These are phyloP conservation scores for Candida sp. DNA, from an alignment of 1,139 yeast genomes.

Conservation along the genomic window DNA sequence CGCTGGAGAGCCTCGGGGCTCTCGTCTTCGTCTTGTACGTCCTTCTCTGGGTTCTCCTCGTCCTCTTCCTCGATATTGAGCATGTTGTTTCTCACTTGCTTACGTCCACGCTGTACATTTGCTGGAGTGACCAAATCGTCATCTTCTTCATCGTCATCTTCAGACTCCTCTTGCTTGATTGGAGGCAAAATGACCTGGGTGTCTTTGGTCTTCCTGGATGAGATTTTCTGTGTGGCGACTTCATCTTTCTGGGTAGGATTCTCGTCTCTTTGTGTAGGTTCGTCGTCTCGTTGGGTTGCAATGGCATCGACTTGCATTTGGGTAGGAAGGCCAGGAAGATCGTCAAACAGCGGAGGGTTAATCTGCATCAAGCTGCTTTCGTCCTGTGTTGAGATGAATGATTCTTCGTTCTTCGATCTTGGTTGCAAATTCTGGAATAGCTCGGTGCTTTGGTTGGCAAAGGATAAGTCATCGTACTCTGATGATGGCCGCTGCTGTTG, in stretches of 20 bases:
- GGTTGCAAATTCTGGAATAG: conserved; percentile 38
- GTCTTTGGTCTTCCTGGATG: background rate
- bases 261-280: conserved; percentile 16
- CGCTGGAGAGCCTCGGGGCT: conserved; percentile 31
- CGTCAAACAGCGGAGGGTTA: conserved; percentile 17
- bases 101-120: conserved; percentile 28
- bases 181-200: background rate
- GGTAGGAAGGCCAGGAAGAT: conserved; percentile 9
- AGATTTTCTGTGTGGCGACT: conserved; percentile 11
- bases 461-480: background rate
- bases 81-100: conserved; percentile 21
- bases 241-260: conserved; percentile 16
- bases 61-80: conserved; percentile 21
- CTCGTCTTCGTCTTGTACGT: conserved; percentile 24
- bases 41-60: conserved; percentile 22
- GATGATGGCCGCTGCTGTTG: background rate
- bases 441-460: conserved; percentile 13
- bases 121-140: conserved; percentile 35
- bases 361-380: conserved; percentile 2
- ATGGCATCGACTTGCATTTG: conserved; percentile 21
- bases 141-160: conserved; percentile 20
- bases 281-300: conserved; percentile 20
- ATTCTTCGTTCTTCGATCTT: conserved; percentile 13
- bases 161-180: background rate
- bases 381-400: conserved; percentile 9